Percentiles rank a stretch among this genome's conserved stretches.
Conservation (phyloP, 768 basidiomycete genomes). For the Lactarius deliciosus region DNA sequence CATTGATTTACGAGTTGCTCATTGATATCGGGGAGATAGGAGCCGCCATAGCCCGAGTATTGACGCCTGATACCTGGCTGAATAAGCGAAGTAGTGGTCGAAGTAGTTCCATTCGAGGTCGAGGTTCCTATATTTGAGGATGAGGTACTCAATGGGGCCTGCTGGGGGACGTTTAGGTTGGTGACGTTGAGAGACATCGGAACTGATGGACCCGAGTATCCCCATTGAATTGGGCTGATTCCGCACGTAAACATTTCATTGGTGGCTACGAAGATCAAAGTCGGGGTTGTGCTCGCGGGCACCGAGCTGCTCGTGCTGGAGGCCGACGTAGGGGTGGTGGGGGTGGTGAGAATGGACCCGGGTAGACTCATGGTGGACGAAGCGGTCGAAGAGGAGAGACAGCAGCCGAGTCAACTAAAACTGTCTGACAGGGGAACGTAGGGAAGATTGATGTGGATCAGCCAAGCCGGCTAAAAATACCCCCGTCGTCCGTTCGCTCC, state of each 20-base stretch:
- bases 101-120: constrained; percentile 21
- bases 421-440: background rate
- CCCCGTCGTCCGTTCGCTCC: background rate
- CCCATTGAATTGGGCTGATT: constrained; percentile 35
- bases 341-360: too few relatives aligned
- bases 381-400: background rate
- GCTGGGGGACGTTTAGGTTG: constrained; percentile 40
- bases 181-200: constrained; percentile 41
- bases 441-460: background rate
- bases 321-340: background rate
- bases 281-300: background rate
- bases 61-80: constrained; percentile 7
- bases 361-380: constrained; percentile 11
- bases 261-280: constrained; percentile 11
- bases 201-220: constrained; percentile 28
- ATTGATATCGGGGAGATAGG: constrained; percentile 28
- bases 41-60: constrained; percentile 15
- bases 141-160: constrained; percentile 11
- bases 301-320: background rate
- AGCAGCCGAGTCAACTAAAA: background rate
- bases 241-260: constrained; percentile 40
- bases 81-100: background rate
- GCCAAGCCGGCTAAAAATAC: background rate
- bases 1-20: constrained; percentile 35
- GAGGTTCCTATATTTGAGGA: constrained; percentile 10